phyloP scores from a whole-genome alignment of 169 alveolate genomes.

The Eimeria falciformis region DNA sequence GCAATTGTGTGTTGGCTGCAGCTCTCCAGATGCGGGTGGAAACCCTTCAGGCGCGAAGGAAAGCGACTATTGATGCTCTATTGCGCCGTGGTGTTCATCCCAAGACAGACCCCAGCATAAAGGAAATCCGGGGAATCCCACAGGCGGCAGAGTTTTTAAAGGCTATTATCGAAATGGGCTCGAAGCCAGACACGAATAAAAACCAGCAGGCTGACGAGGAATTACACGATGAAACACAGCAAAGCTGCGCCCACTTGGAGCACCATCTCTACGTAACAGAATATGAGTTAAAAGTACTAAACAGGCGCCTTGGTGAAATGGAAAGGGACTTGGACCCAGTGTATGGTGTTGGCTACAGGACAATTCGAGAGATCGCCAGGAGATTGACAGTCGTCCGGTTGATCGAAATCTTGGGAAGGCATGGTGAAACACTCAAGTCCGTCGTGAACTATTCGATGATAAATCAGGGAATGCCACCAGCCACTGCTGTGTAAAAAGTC shows the following conservation, averaged over 20 bases:
- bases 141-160: neutral
- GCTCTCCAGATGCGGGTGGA: constrained; percentile 11
- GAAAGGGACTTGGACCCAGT: neutral
- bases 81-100: neutral
- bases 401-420: neutral
- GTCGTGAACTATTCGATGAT: too few species aligned
- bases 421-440: neutral
- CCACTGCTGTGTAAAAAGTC: too few species aligned
- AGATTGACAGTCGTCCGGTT: neutral
- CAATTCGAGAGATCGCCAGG: neutral
- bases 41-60: neutral
- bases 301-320: neutral
- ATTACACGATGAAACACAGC: neutral
- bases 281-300: constrained; percentile 1
- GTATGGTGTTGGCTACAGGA: constrained; percentile 7
- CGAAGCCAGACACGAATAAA: neutral
- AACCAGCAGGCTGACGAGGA: neutral
- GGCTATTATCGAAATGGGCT: neutral
- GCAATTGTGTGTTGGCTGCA: constrained; percentile 15
- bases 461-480: too few species aligned
- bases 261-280: neutral
- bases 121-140: neutral
- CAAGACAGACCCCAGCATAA: neutral
- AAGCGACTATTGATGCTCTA: neutral
- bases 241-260: neutral